These are phyloP conservation scores for Candida tunisiensis DNA, from an alignment of 1,139 yeast species.

Conservation along the genomic window DNA sequence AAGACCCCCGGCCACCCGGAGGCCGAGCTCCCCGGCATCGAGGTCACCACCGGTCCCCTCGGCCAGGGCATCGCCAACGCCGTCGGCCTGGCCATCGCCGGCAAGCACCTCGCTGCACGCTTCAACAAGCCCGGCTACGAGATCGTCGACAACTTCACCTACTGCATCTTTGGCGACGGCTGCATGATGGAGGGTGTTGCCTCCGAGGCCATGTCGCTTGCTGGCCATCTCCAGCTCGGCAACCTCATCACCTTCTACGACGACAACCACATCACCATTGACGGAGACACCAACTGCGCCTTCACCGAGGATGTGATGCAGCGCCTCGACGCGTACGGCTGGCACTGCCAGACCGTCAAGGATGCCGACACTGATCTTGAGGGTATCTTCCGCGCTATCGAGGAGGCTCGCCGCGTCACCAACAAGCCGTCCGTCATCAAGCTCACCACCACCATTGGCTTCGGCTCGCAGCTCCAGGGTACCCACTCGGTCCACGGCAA, in stretches of 20 bases:
- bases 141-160: conserved; percentile 61
- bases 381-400: conserved; percentile 59
- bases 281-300: conserved; percentile 80
- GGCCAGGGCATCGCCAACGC: conserved; percentile 98
- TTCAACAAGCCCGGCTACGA: conserved; percentile 78
- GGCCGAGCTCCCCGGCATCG: conserved; percentile 69
- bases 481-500: conserved; percentile 94
- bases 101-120: conserved; percentile 79
- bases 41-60: conserved; percentile 97
- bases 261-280: conserved; percentile 94
- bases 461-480: conserved; percentile 76
- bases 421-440: conserved; percentile 88
- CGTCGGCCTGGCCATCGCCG: conserved; percentile 94
- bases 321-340: conserved; percentile 87
- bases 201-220: conserved; percentile 85
- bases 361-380: conserved; percentile 72
- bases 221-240: conserved; percentile 92
- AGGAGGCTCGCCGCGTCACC: conserved; percentile 25
- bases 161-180: conserved; percentile 87
- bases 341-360: conserved; percentile 70
- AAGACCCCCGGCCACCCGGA: conserved; percentile 98
- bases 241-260: conserved; percentile 95
- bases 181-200: conserved; percentile 99
- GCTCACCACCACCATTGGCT: conserved; percentile 86
- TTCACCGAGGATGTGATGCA: conserved; percentile 86